Conservation (phyloP, 2,329 filamentous ascomycete species). For the Microsporum canis region DNA sequence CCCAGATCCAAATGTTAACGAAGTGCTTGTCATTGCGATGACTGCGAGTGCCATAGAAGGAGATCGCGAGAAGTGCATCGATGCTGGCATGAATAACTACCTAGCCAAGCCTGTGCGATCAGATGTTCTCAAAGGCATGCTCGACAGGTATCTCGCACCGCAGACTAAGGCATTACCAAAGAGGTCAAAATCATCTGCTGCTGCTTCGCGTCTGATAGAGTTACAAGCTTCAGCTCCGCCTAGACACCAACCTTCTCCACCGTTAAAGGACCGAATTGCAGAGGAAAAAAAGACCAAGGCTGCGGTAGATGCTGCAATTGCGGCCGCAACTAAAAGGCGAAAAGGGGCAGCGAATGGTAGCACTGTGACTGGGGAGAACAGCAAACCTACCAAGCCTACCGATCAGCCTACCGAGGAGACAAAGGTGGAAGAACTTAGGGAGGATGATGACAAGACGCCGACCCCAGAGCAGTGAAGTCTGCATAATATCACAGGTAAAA, state of each 20-base stretch:
- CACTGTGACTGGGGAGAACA: neutral
- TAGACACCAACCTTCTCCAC: neutral
- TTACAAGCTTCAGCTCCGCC: neutral
- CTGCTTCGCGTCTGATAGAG: neutral
- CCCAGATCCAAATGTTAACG: slow-evolving; percentile 60
- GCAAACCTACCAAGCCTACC: neutral
- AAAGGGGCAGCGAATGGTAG: neutral
- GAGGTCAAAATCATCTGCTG: neutral
- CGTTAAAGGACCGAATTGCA: neutral
- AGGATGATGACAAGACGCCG: neutral
- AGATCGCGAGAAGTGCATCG: slow-evolving; percentile 88
- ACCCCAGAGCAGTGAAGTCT: neutral
- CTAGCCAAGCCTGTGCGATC: slow-evolving; percentile 89
- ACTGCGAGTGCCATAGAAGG: slow-evolving; percentile 90
- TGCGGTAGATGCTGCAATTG: neutral
- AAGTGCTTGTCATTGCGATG: slow-evolving; percentile 92
- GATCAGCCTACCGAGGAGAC: neutral
- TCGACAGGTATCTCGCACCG: slow-evolving; percentile 55
- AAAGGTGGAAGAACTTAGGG: neutral
- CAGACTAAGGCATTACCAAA: slow-evolving; percentile 18
- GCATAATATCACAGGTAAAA: neutral
- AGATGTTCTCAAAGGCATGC: slow-evolving; percentile 71
- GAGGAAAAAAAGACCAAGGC: neutral
- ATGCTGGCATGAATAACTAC: slow-evolving; percentile 95
- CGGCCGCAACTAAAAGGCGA: neutral